Evolutionary conservation across 257 asterid genomes (phyloP), one percentile per base, ranked within the genome.

Genomic region (Penstemon newberryi): DNA sequence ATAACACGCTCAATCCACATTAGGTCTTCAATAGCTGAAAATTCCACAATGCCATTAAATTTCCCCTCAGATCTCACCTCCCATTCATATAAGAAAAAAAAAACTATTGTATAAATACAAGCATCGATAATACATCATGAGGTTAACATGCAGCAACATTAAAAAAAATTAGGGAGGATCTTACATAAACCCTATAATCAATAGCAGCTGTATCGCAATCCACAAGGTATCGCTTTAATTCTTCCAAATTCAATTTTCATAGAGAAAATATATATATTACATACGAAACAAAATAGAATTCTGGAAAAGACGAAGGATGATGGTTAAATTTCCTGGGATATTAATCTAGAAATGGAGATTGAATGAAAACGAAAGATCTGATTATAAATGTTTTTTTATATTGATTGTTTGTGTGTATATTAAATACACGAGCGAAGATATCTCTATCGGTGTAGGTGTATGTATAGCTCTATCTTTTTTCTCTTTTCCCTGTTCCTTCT

Each of bases 321-420:
- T 33, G 65, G 63, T 68, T 52, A 69, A 49, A 53, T 37, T 33
- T 15, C 37, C 40, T 52, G 52, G 65, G 62, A 78, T 42, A 45
- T 60, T 61, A 59, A 10, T 70, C 74, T 25, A 12, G 60, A 66
- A 73, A 55, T 7, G 57, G 67, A 65, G 86, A 82, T 76, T 44
- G 78, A 51, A 62, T 65, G 75, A 69, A 72, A 77, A 73, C 43
- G 81, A 77, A 75, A 74, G 80, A 78, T 77, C 80, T 39, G 68
- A 66, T 63, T 39, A 53, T 49, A 53, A 25, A 25, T 25, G 33
- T 25, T 25, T 13, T 50, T 66, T 37, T 36, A 7, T 10, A 15
- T n/a, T 38, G 15, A 5, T 6, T 60, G n/a, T 18, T 41, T 43
- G 52, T 60, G 43, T 25, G 33, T 25, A 25, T 25, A 25, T 13